Evolutionary conservation across 306 rosid species (phyloP).

Genomic region (Prinsepia uniflora): DNA sequence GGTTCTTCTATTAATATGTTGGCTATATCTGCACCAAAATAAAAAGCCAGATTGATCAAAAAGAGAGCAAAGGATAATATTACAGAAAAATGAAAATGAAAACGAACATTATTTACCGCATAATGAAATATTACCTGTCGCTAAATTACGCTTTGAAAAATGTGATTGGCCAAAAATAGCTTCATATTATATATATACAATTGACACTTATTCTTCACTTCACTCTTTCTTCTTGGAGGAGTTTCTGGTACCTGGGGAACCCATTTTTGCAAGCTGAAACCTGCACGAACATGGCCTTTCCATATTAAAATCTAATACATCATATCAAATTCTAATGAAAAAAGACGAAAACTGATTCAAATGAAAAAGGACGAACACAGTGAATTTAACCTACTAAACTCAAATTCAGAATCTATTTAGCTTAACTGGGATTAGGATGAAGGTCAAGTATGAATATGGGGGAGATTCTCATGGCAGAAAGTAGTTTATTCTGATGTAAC

Average conservation of each 20-base stretch:
- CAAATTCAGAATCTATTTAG: too few relatives aligned
- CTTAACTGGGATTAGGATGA: background rate
- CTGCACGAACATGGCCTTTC: constrained; percentile 40
- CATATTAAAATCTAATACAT: background rate
- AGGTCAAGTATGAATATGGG: background rate
- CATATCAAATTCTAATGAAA: background rate
- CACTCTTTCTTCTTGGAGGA: constrained; percentile 58
- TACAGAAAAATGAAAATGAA: background rate
- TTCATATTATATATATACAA: background rate
- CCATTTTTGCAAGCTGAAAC: constrained; percentile 84
- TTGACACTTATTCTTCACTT: constrained; percentile 34
- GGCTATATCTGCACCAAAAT: constrained; percentile 8
- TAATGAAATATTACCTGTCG: background rate
- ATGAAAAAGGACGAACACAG: too few relatives aligned
- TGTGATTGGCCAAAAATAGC: background rate
- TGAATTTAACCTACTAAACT: too few relatives aligned
- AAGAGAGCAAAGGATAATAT: background rate
- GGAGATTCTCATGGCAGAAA: constrained; percentile 17
- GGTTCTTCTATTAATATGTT: constrained; percentile 2
- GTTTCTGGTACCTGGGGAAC: constrained; percentile 71
- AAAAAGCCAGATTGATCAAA: background rate
- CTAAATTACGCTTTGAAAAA: background rate
- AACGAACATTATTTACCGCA: background rate
- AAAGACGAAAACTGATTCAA: too few relatives aligned
- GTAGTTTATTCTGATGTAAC: constrained; percentile 9